These are phyloP conservation scores for Suillus subluteus DNA, from an alignment of 768 basidiomycete genomes.

Conservation along the genomic window DNA sequence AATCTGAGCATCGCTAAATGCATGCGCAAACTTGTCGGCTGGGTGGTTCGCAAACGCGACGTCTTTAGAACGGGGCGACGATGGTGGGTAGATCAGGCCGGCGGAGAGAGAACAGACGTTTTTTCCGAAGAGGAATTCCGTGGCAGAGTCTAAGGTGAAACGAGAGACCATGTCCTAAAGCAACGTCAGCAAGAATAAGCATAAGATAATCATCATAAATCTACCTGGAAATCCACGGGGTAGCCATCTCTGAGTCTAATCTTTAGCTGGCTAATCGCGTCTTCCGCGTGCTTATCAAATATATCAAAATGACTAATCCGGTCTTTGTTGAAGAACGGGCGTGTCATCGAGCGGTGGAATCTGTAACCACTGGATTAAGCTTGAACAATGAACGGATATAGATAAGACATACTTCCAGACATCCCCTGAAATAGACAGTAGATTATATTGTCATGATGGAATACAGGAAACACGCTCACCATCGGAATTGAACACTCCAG, in stretches of 20 bases:
- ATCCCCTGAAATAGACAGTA: conserved; percentile 26
- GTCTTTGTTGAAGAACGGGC: conserved; percentile 45
- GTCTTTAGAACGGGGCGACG: conserved; percentile 26
- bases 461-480: conserved; percentile 21
- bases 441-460: background rate
- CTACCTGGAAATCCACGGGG: conserved; percentile 46
- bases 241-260: conserved; percentile 37
- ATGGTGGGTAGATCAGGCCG: conserved; percentile 39
- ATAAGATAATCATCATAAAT: conserved; percentile 5
- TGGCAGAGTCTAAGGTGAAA: conserved; percentile 61
- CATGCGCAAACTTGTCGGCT: conserved; percentile 40
- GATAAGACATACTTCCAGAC: conserved; percentile 40
- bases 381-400: background rate
- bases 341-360: conserved; percentile 46
- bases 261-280: conserved; percentile 38
- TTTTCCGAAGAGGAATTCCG: conserved; percentile 57
- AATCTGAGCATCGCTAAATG: conserved; percentile 43
- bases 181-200: conserved; percentile 8
- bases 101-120: conserved; percentile 41
- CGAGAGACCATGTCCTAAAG: conserved; percentile 41
- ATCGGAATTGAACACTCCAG: conserved; percentile 47
- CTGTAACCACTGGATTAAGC: conserved; percentile 18
- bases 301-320: conserved; percentile 45
- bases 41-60: conserved; percentile 32
- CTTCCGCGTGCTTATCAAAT: conserved; percentile 40